Evolutionary conservation across 2,329 filamentous ascomycete species (phyloP).

Genomic region (Ilyonectria robusta): DNA sequence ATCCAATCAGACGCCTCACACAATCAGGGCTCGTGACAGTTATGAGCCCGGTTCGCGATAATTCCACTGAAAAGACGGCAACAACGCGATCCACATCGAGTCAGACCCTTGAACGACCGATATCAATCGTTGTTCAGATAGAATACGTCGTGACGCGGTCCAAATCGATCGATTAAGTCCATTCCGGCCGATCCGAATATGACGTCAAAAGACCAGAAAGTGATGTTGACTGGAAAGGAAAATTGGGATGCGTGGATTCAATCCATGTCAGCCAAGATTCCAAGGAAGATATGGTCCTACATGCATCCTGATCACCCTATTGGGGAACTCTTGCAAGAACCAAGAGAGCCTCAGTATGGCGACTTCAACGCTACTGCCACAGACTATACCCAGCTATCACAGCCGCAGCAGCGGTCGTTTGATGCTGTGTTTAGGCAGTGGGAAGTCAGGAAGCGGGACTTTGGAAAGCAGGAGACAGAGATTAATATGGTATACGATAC

Average conservation of each 20-base stretch:
- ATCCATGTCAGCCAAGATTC: background rate
- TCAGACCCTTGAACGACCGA: background rate
- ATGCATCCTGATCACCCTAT: constrained; percentile 7
- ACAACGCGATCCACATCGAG: background rate
- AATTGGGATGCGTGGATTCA: constrained; percentile 8
- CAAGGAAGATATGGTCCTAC: constrained; percentile 2
- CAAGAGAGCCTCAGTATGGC: constrained; percentile 1
- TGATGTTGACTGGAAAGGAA: background rate
- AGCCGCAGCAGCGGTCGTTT: background rate
- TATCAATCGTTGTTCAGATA: background rate
- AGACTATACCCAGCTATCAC: background rate
- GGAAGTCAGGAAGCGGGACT: constrained; percentile 5
- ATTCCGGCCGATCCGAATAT: constrained; percentile 6
- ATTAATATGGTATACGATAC: constrained; percentile 5
- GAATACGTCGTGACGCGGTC: background rate
- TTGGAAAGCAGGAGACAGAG: constrained; percentile 1
- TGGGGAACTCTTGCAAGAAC: constrained; percentile 4
- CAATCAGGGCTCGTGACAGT: background rate
- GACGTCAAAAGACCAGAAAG: background rate
- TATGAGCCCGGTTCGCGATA: constrained; percentile 6
- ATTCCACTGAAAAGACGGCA: background rate
- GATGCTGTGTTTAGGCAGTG: constrained; percentile 3
- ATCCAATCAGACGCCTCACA: no score
- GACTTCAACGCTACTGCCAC: constrained; percentile 11
- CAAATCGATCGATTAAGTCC: background rate